Conservation (phyloP, 2,329 filamentous ascomycete genomes). For the Hypomyces rosellus region DNA sequence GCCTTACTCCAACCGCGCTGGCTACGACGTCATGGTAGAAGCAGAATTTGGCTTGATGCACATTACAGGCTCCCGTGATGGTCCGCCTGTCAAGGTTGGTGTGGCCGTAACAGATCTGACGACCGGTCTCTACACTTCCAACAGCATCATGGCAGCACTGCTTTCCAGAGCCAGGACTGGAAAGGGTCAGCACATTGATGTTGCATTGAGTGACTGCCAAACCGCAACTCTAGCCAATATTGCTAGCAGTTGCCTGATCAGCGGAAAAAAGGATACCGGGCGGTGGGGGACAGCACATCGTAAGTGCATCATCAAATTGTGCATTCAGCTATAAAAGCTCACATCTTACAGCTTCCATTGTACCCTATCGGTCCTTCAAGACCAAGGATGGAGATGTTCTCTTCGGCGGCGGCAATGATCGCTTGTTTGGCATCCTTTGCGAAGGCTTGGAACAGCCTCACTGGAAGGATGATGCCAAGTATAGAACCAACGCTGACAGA, state of each 20-base stretch:
- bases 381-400: constrained; percentile 66
- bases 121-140: constrained; percentile 89
- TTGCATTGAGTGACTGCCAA: constrained; percentile 87
- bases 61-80: constrained; percentile 84
- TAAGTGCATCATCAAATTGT: constrained; percentile 32
- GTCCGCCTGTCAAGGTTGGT: constrained; percentile 91
- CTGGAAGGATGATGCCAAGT: constrained; percentile 59
- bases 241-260: constrained; percentile 84
- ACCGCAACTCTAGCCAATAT: constrained; percentile 94
- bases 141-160: constrained; percentile 90
- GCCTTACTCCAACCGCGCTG: constrained; percentile 77
- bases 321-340: background rate
- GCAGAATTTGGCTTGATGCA: constrained; percentile 98
- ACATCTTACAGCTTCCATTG: constrained; percentile 66
- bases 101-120: constrained; percentile 96
- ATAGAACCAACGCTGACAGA: constrained; percentile 54
- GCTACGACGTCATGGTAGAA: constrained; percentile 99
- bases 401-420: constrained; percentile 66
- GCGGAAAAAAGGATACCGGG: constrained; percentile 78
- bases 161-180: constrained; percentile 68
- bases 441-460: constrained; percentile 51
- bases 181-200: constrained; percentile 86
- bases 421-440: constrained; percentile 60
- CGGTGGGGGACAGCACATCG: constrained; percentile 96
- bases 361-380: constrained; percentile 83